Conservation (phyloP, 1,139 yeast species). For the Nakaseomyces nivariensis region DNA sequence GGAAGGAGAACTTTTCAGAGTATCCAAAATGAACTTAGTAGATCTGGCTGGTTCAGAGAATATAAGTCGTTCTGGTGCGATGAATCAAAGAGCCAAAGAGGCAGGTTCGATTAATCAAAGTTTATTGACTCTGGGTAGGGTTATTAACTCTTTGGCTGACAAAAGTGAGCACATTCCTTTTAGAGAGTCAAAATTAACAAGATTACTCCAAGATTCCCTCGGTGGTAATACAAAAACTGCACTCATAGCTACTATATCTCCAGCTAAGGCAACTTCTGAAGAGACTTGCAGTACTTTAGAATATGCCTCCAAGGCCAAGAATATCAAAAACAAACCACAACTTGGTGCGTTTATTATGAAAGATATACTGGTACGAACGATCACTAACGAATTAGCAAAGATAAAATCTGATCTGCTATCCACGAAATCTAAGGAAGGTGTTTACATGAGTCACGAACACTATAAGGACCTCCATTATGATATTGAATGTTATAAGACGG, state of each 20-base stretch:
- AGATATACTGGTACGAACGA: slow-evolving; percentile 46
- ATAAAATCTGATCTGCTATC: slow-evolving; percentile 49
- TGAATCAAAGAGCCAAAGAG: slow-evolving; percentile 52
- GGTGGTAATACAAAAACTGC: slow-evolving; percentile 63
- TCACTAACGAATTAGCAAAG: slow-evolving; percentile 47
- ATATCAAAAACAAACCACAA: slow-evolving; percentile 54
- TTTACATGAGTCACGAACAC: slow-evolving; percentile 49
- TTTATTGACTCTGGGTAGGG: slow-evolving; percentile 53
- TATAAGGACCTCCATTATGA: slow-evolving; percentile 71
- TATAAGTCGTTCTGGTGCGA: slow-evolving; percentile 49
- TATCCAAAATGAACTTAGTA: slow-evolving; percentile 64
- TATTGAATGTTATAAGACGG: slow-evolving; percentile 90
- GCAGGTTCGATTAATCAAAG: slow-evolving; percentile 64
- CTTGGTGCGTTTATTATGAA: slow-evolving; percentile 38
- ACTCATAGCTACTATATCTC: slow-evolving; percentile 56
- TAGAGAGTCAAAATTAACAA: slow-evolving; percentile 55
- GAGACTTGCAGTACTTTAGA: slow-evolving; percentile 58
- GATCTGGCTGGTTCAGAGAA: slow-evolving; percentile 77
- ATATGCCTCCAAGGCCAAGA: slow-evolving; percentile 58
- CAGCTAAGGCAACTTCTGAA: slow-evolving; percentile 50
- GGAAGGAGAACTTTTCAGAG: slow-evolving; percentile 35
- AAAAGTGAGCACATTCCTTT: slow-evolving; percentile 46
- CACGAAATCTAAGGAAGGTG: slow-evolving; percentile 53
- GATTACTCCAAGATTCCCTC: slow-evolving; percentile 53
- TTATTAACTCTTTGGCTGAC: slow-evolving; percentile 45